Base-by-base conservation (phyloP, 768 basidiomycete species). In the Xerocomellus dryophilus region DNA sequence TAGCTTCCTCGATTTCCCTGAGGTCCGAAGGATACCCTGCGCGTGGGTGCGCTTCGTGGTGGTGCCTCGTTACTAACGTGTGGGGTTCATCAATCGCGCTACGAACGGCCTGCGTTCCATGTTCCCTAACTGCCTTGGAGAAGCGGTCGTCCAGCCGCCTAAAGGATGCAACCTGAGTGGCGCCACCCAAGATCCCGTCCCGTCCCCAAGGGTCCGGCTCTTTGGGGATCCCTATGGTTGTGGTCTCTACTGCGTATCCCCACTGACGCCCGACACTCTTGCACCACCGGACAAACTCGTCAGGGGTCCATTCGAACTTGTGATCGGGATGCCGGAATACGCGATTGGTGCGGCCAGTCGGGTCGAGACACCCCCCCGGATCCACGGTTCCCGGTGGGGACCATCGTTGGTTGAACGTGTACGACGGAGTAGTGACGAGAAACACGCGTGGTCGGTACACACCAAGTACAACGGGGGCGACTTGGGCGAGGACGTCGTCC, bases 241-340 rank as follows among this genome's bases (percentile, higher is more conserved):
- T 72, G 11, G 81, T 65, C 25, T 82, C 75, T 10, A 90, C 83
- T 1, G 73, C 73, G 59, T 93, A 93, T 0, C 88, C 89, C 87
- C 88, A 93, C 44, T 81, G 76, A 5, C 63, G 64, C 0, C 86
- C 89, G 2, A 71, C 73, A 0, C 62, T 64, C 11, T 69, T 57
- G 63, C 90, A 92, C 82, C 86, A 89, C 15, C 58, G 60, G 18
- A 65, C 61, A 64, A 92, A 96, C 62, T 95, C 93, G 3, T 82
- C 81, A 0, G 71, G 65, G 0, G 90, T 93, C 88, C 89, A 95
- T 67, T 96, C 93, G 57, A 94, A 92, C 61, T 93, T 88, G 69
- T 96, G 93, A 59, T 94, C 93, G 21, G 70, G 54, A 64, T 95
- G 90, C 20, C 93, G 78, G 73, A 93, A 94, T 27, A 88, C 69